A percentile compares a stretch with the other conserved stretches of the same genome.
Evolutionary conservation across 352 stramenopile genomes (phyloP).

Genomic region (Globisporangium nodosum): DNA sequence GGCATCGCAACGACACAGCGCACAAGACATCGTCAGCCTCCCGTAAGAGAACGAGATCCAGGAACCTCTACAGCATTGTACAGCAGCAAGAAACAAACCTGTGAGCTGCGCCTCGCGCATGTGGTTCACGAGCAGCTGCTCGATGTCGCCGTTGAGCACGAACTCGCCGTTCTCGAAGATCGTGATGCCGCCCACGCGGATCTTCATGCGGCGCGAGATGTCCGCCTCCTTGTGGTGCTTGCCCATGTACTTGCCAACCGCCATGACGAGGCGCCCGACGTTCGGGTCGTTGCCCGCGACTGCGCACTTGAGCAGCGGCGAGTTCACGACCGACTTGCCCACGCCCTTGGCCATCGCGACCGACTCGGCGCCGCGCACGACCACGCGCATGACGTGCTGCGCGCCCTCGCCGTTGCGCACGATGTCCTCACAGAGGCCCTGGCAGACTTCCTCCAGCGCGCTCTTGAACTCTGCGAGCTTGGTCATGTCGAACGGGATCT

Average conservation of each 20-base stretch:
- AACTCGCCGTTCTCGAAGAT: constrained; percentile 97
- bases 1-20: background rate
- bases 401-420: constrained; percentile 98
- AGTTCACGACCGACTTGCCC: constrained; percentile 92
- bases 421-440: constrained; percentile 94
- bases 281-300: constrained; percentile 98
- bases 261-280: constrained; percentile 94
- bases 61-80: background rate
- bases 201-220: constrained; percentile 77
- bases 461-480: constrained; percentile 88
- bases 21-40: background rate
- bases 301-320: constrained; percentile 97
- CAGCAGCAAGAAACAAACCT: constrained; percentile 6
- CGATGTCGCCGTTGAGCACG: constrained; percentile 87
- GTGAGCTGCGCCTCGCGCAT: constrained; percentile 93
- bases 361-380: constrained; percentile 82
- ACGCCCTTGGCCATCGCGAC: constrained; percentile 82
- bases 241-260: constrained; percentile 95
- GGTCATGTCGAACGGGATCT: constrained; percentile 83
- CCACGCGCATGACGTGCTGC: constrained; percentile 95
- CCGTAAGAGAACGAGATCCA: too few relatives aligned
- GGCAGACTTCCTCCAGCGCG: constrained; percentile 90
- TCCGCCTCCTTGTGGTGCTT: constrained; percentile 87
- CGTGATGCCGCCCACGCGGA: constrained; percentile 84
- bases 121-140: constrained; percentile 91